A percentile compares a stretch with the other conserved stretches of the same genome.
These are phyloP conservation scores for Cercospora berteroae DNA, from an alignment of 2,329 filamentous ascomycete genomes.

Conservation along the genomic window DNA sequence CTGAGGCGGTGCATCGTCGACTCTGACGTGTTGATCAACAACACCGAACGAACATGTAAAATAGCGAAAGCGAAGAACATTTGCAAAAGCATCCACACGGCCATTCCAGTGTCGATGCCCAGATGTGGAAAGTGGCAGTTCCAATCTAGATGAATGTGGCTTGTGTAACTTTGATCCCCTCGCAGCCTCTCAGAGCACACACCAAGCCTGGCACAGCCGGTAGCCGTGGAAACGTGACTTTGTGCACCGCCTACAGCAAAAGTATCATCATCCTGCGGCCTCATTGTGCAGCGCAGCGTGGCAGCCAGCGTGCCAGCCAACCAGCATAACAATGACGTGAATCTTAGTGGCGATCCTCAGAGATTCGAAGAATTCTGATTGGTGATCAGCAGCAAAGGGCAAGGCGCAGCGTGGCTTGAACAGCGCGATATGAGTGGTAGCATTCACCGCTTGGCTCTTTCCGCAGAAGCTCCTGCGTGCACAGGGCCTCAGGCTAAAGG, in stretches of 20 bases:
- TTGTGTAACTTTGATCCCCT: neutral
- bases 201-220: slow-evolving; percentile 4
- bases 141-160: neutral
- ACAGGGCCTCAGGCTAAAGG: neutral
- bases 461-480: neutral
- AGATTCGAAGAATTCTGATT: neutral
- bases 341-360: neutral
- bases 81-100: neutral
- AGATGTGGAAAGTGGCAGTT: neutral
- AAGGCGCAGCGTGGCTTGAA: slow-evolving; percentile 10
- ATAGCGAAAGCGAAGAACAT: slow-evolving; percentile 3
- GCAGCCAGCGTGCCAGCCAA: neutral
- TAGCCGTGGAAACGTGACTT: slow-evolving; percentile 4
- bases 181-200: neutral
- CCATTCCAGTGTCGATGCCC: neutral
- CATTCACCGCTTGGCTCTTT: neutral
- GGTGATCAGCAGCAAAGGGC: neutral
- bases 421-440: neutral
- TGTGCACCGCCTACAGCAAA: neutral
- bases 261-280: neutral
- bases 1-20: neutral
- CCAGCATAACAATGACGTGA: neutral
- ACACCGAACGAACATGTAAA: neutral
- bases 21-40: neutral
- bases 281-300: neutral